A percentile compares a stretch with the other conserved stretches of the same genome.
phyloP scores from a whole-genome alignment of 306 rosid genomes.

The Echinosophora koreensis region DNA sequence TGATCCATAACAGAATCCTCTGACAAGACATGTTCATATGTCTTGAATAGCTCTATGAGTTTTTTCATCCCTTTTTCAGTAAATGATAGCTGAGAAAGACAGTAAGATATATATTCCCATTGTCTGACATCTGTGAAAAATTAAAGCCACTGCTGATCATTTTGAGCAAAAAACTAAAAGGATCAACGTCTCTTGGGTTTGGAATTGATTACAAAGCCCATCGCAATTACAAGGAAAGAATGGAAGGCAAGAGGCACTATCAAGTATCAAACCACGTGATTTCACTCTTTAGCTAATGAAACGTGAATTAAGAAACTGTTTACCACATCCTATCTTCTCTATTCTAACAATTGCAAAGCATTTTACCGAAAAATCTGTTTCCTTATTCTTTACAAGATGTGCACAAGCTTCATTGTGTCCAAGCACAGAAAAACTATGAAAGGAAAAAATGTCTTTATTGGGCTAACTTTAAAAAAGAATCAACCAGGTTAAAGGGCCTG shows the following conservation, averaged over 20 bases:
- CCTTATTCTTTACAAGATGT: background rate
- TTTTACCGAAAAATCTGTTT: background rate
- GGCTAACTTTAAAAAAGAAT: background rate
- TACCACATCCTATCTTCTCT: background rate
- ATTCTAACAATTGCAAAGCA: background rate
- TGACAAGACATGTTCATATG: constrained; percentile 77
- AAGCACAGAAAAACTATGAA: constrained; percentile 11
- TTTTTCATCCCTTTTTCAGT: constrained; percentile 95
- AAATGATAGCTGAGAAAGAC: constrained; percentile 94
- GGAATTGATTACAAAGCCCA: constrained; percentile 19
- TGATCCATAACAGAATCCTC: constrained; percentile 89
- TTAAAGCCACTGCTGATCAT: constrained; percentile 30
- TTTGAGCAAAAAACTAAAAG: constrained; percentile 10
- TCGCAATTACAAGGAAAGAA: constrained; percentile 5
- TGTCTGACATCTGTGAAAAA: constrained; percentile 73
- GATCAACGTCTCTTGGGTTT: background rate
- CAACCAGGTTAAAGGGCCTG: background rate
- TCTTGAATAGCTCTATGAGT: constrained; percentile 85
- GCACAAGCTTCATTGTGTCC: background rate
- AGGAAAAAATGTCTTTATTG: background rate
- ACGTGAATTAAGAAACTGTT: background rate
- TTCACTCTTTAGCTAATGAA: constrained; percentile 4
- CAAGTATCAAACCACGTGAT: background rate
- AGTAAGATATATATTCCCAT: constrained; percentile 88
- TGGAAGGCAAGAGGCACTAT: background rate